Evolutionary conservation across 352 stramenopile genomes (phyloP), one percentile per base, ranked within the genome.

Genomic region (Pythium folliculosum): DNA sequence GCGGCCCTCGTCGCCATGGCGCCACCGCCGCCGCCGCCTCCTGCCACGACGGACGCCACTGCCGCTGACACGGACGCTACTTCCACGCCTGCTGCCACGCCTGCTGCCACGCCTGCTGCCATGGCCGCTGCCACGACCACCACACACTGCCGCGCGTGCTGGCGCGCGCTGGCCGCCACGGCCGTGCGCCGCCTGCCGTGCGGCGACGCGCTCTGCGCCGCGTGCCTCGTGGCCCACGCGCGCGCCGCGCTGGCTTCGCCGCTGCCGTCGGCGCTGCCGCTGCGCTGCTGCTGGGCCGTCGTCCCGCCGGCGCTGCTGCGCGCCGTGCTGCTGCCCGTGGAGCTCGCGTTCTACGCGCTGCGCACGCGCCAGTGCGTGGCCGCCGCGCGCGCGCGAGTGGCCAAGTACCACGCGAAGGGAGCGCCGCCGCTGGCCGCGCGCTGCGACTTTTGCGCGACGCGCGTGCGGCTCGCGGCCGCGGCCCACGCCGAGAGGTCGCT

Each of bases 341-440:
- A 88, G 69, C 30, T 76, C 4, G 58, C 48, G 5, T 89, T 84
- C 56, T 88, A 89, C 30, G 80, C 69, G 27, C 55, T 88, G 30
- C 13, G 77, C 25, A 55, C 52, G 21, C 63, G 63, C 32, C 16
- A 67, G 48, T 16, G 38, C 5, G 30, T 37, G 5, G 14, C 30
- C 9, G 32, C 13, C 5, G 51, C 40, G 59, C 59, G 59, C 16
- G 37, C 19, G 13, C 16, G 21, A n/a, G 62, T 63, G n/a, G n/a
- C n/a, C n/a, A n/a, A n/a, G n/a, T n/a, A n/a, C n/a, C n/a, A n/a
- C n/a, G n/a, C n/a, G n/a, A 21, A 35, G 21, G 12, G 21, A 13
- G 14, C 32, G 17, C 16, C 19, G 1, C 3, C 23, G 50, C 45
- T 63, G 30, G 8, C 38, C 22, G 19, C 63, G 14, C 32, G 9